phyloP scores from a whole-genome alignment of 805 yeast genomes.

The Lipomyces chichibuensis region DNA sequence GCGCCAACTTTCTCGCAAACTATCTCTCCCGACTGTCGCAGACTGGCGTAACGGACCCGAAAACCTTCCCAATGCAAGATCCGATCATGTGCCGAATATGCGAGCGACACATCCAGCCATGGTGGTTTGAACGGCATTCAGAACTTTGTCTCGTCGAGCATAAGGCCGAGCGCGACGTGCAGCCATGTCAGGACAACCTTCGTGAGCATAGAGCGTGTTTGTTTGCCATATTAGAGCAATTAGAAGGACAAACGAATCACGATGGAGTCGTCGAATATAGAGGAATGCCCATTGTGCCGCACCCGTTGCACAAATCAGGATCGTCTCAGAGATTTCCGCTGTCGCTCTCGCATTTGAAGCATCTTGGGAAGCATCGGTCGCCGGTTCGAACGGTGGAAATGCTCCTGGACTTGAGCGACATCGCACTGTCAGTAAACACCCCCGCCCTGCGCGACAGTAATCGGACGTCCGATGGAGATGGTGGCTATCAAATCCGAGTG shows the following conservation, averaged over 20 bases:
- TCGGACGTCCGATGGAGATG: slow-evolving; percentile 39
- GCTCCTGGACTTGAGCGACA: slow-evolving; percentile 68
- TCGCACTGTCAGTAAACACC: slow-evolving; percentile 71
- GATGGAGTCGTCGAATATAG: slow-evolving; percentile 27
- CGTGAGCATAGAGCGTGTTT: slow-evolving; percentile 62
- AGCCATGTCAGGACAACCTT: slow-evolving; percentile 71
- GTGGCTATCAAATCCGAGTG: slow-evolving; percentile 42
- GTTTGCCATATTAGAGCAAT: slow-evolving; percentile 27
- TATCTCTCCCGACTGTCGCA: slow-evolving; percentile 69
- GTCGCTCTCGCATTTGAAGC: slow-evolving; percentile 19
- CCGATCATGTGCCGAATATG: slow-evolving; percentile 81
- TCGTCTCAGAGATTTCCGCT: slow-evolving; percentile 5
- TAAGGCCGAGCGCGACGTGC: slow-evolving; percentile 74
- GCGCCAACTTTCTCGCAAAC: slow-evolving; percentile 78
- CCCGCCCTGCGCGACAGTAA: slow-evolving; percentile 54
- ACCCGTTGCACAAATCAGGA: slow-evolving; percentile 12
- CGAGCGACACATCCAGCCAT: slow-evolving; percentile 85
- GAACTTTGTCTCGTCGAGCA: slow-evolving; percentile 87
- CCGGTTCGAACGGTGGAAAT: slow-evolving; percentile 40
- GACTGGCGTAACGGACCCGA: slow-evolving; percentile 63
- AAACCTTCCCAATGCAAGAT: slow-evolving; percentile 30
- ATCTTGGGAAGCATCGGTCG: slow-evolving; percentile 19
- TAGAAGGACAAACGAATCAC: slow-evolving; percentile 20
- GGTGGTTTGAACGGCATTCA: slow-evolving; percentile 95
- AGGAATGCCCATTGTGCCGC: slow-evolving; percentile 25